Base-by-base conservation (phyloP, 495 filamentous ascomycete species). In the Aspergillus leporis region DNA sequence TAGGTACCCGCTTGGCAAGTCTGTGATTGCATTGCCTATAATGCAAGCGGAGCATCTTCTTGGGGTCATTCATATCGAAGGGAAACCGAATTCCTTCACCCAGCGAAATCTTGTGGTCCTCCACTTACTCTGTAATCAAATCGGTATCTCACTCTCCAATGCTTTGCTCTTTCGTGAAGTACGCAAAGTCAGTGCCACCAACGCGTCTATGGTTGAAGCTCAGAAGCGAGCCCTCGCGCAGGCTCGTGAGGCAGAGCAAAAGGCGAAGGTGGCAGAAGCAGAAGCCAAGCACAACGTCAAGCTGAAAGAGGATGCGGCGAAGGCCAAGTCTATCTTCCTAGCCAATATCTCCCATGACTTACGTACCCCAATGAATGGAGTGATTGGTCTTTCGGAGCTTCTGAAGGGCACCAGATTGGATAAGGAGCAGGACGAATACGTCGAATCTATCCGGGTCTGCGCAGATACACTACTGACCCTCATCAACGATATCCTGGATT, bases 401-500 rank as follows among this genome's bases (percentile, higher is more conserved):
- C 78, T 97, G 19, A 89, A 92, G 62, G 89, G 87, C 41, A 95
- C 88, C 48, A 74, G 75, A 28, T 78, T 97, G 54, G 87, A 87
- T 57, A 84, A 81, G 55, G 92, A 97, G 68, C 92, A 97, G 70
- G 83, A 90, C 51, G 89, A 90, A 71, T 94, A 92, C 78, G 90
- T 92, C n/a, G 91, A 96, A 68, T 93, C 90, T 8, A 96, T 96
- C 62, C 81, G 90, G 4, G 87, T 96, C 21, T 97, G 92, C 59
- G 92, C 92, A 5, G 91, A 96, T 67, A 88, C 93, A 8, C 77
- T 97, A 8, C 81, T 96, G n/a, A 92, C 89, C 0, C 88, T 97
- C 55, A 97, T 97, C 78, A 96, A 97, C 67, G 92, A 97, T 63
- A 93, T 97, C 22, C 78, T 97, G 1, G 92, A 97, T 70, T 96